Conservation (phyloP, 148 eudicot species). For the Silene conica region DNA sequence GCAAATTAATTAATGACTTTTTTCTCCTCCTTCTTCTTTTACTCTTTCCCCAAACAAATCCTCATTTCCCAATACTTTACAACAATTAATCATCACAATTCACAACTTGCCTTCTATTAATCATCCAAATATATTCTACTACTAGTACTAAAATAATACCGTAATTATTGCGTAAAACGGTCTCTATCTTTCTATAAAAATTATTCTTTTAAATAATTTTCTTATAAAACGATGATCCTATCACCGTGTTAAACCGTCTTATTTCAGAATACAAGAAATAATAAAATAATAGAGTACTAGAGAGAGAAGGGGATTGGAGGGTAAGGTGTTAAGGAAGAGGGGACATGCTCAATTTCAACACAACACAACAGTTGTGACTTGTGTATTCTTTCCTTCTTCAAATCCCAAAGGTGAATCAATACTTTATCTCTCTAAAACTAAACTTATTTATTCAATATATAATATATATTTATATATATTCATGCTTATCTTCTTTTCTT, state of each 20-base stretch:
- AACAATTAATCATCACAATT: not conserved
- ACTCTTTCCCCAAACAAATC: constrained; percentile 27
- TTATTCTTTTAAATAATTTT: too few species aligned
- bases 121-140: too few species aligned
- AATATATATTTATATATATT: constrained; percentile 4
- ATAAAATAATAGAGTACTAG: not conserved
- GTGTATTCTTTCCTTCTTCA: constrained; percentile 45
- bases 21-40: not conserved
- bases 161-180: too few species aligned
- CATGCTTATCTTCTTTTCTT: not conserved
- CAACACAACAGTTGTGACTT: constrained; percentile 40
- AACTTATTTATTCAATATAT: too few species aligned
- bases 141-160: too few species aligned
- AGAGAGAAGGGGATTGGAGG: constrained; percentile 22
- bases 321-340: constrained; percentile 33
- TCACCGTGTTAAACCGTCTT: too few species aligned
- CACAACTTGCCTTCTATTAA: not conserved
- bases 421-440: constrained; percentile 17
- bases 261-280: too few species aligned
- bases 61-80: constrained; percentile 9
- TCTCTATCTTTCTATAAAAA: too few species aligned
- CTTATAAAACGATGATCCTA: too few species aligned
- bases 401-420: constrained; percentile 39
- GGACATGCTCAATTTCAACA: constrained; percentile 59
- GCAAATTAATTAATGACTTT: not conserved